Evolutionary conservation across 2,329 filamentous ascomycete species (phyloP).

Genomic region (Colletotrichum somersetense): DNA sequence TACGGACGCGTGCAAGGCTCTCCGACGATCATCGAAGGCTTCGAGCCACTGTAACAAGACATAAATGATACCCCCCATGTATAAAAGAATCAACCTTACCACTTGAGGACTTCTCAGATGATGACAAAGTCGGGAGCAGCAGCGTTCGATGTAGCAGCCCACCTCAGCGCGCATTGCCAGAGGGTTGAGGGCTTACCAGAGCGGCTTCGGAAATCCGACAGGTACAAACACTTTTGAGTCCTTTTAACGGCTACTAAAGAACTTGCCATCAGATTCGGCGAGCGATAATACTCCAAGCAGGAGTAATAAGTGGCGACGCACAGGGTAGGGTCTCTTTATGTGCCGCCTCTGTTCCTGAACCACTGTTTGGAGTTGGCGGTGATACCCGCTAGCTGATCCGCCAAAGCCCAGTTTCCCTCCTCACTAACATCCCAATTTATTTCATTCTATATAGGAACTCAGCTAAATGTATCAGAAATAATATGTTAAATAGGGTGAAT

Average conservation of each 20-base stretch:
- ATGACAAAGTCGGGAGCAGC: neutral
- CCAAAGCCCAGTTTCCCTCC: no score
- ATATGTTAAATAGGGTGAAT: no score
- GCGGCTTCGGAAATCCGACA: neutral
- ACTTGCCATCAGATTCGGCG: neutral
- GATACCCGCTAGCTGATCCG: neutral
- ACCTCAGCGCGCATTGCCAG: neutral
- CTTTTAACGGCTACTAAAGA: neutral
- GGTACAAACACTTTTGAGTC: neutral
- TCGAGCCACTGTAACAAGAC: neutral
- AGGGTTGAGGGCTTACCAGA: no score
- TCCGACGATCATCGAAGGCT: neutral
- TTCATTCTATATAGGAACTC: no score
- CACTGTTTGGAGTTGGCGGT: neutral
- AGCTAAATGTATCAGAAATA: no score
- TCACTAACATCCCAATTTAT: no score
- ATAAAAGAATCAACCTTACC: neutral
- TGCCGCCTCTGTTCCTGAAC: conserved; percentile 6
- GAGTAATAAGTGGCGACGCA: neutral
- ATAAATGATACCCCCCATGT: conserved; percentile 2
- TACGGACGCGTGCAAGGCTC: neutral
- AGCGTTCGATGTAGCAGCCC: no score
- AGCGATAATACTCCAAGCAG: neutral
- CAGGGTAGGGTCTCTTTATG: neutral
- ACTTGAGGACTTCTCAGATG: neutral